Base-by-base conservation (phyloP, 2,329 filamentous ascomycete genomes). In the Clonostachys byssicola region DNA sequence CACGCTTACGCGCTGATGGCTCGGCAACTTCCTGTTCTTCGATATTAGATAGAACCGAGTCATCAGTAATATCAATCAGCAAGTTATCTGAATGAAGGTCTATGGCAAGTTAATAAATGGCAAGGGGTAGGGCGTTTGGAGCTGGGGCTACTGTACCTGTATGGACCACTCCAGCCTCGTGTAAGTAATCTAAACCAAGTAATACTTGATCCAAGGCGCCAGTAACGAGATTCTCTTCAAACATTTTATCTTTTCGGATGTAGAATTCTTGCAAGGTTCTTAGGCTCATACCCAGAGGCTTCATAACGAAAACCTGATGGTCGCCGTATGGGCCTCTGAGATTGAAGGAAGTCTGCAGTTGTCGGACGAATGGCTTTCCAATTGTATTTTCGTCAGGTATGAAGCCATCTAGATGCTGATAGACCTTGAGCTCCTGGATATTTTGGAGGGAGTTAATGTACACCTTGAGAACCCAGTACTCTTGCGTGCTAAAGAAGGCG, bases 31-130 rank as follows among this genome's bases (percentile, higher is more conserved):
- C 65, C 13, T 51, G 52, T 8, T 63, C 52, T 49, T 69, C 66
- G 5, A 65, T 56, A 6, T 39, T 52, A 1, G 47, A 34, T 12
- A 69, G 56, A 14, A 62, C 51, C 1, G 64, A 58, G 6, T 60
- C 49, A 20, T 68, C 57, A 8, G 50, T 47, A 10, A 68, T 51
- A 3, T 56, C 65, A 17, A 68, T 51, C 2, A 71, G 58, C 2
- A 71, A 56, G 45, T 70, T 70, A 13, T 60, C 61, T 2, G 64
- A 56, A 23, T 67, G 61, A 12, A 69, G 35, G 46, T 69, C 66
- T 70, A 42, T 43, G 23, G 23, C 8, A 9, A 9, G 20, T 34
- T 38, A 40, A 42, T 49, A 33, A 44, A 45, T 23, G 36, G 36
- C 6, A 23, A 46, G 38, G 44, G 39, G 30, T 30, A 18, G n/a